Conservation (phyloP, 495 filamentous ascomycete species). For the Tuber melanosporum region DNA sequence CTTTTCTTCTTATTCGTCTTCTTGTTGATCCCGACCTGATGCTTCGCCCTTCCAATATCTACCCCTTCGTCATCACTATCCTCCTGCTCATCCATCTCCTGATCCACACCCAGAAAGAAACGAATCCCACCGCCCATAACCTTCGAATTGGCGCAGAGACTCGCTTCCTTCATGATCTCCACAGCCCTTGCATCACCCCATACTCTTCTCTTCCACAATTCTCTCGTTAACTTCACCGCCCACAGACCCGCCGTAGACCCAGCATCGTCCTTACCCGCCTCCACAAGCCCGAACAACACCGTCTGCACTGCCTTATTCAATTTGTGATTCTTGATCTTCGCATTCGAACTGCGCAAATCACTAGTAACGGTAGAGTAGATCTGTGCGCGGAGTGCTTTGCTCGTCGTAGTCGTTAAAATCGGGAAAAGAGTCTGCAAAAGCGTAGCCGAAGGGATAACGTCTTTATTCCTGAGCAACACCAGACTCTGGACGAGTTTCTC, state of each 20-base stretch:
- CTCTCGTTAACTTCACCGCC: constrained; percentile 84
- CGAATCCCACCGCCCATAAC: constrained; percentile 77
- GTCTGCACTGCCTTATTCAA: constrained; percentile 90
- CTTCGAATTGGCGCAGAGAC: constrained; percentile 69
- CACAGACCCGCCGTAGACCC: constrained; percentile 80
- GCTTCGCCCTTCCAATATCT: constrained; percentile 73
- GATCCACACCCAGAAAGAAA: constrained; percentile 93
- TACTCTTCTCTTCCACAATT: constrained; percentile 80
- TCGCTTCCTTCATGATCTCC: constrained; percentile 63
- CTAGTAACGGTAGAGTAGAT: constrained; percentile 87
- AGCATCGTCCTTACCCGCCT: constrained; percentile 58
- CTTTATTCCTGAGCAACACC: constrained; percentile 80
- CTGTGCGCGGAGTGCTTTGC: constrained; percentile 74
- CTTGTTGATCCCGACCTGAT: constrained; percentile 86
- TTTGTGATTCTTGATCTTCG: constrained; percentile 77
- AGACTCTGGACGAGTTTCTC: constrained; percentile 93
- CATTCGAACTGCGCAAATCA: constrained; percentile 77
- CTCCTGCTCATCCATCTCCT: constrained; percentile 84
- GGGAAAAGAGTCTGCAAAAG: constrained; percentile 87
- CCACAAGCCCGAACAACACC: constrained; percentile 82
- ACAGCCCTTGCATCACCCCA: constrained; percentile 79
- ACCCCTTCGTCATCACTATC: constrained; percentile 75
- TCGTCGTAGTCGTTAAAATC: constrained; percentile 76
- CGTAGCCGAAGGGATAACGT: constrained; percentile 73
- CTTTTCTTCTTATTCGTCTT: constrained; percentile 83